These are phyloP conservation scores for Pleurotus tuoliensis DNA, from an alignment of 768 basidiomycete genomes.

Conservation along the genomic window DNA sequence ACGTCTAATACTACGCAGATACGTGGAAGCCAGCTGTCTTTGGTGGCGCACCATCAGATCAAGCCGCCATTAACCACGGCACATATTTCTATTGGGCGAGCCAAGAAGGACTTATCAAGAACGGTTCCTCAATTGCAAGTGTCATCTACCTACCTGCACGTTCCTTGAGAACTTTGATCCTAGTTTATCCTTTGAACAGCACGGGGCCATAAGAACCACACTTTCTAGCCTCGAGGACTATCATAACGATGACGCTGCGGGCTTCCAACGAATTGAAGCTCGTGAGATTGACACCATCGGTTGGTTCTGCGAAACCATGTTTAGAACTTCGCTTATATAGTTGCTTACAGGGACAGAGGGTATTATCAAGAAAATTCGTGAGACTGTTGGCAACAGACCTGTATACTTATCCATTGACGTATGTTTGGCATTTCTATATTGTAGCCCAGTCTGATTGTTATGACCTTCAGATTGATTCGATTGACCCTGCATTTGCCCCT, in stretches of 20 bases:
- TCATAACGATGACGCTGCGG: slow-evolving; percentile 69
- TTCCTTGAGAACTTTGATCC: slow-evolving; percentile 56
- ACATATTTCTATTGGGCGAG: slow-evolving; percentile 91
- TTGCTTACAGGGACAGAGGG: slow-evolving; percentile 56
- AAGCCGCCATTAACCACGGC: slow-evolving; percentile 80
- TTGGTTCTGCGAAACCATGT: slow-evolving; percentile 18
- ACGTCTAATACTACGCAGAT: slow-evolving; percentile 29
- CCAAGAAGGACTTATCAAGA: slow-evolving; percentile 74
- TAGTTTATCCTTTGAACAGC: slow-evolving; percentile 62
- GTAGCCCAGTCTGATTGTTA: not conserved
- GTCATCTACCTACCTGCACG: slow-evolving; percentile 19
- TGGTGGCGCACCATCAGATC: slow-evolving; percentile 67
- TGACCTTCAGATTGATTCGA: slow-evolving; percentile 59
- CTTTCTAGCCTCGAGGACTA: slow-evolving; percentile 77
- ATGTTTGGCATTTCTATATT: not conserved
- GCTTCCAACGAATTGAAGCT: slow-evolving; percentile 81
- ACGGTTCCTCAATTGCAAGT: slow-evolving; percentile 84
- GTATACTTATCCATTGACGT: slow-evolving; percentile 81
- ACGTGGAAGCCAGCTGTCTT: slow-evolving; percentile 77
- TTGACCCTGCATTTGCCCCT: slow-evolving; percentile 80
- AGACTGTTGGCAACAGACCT: slow-evolving; percentile 69
- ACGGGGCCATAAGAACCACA: slow-evolving; percentile 85
- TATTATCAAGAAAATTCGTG: slow-evolving; percentile 76
- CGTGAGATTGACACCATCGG: slow-evolving; percentile 83
- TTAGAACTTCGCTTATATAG: not conserved